Evolutionary conservation across 192 early-diverging fungal species (phyloP).

Genomic region (Phlyctochytrium arcticum): DNA sequence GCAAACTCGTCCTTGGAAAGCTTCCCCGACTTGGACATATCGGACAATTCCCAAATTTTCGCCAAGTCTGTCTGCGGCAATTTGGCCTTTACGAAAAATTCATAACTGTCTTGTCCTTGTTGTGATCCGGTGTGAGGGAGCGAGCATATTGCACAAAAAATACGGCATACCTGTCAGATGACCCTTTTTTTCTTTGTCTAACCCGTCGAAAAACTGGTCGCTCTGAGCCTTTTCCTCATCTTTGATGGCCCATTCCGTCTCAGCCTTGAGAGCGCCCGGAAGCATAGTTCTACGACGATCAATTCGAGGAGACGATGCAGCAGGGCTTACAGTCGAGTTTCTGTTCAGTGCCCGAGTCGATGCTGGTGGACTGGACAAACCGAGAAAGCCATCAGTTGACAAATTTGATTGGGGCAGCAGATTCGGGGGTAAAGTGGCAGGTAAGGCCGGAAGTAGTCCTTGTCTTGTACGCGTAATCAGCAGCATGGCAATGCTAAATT

Average conservation of each 20-base stretch:
- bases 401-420: conserved; percentile 44
- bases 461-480: conserved; percentile 79
- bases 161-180: conserved; percentile 57
- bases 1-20: conserved; percentile 47
- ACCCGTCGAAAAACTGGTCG: conserved; percentile 74
- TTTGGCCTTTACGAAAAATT: conserved; percentile 77
- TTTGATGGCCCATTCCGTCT: conserved; percentile 67
- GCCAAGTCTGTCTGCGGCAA: conserved; percentile 64
- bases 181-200: conserved; percentile 64
- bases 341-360: conserved; percentile 16
- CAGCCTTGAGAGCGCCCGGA: background rate
- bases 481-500: conserved; percentile 90
- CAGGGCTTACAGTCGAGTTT: conserved; percentile 1
- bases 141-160: conserved; percentile 9
- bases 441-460: conserved; percentile 64
- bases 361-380: background rate
- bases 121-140: background rate
- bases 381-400: background rate
- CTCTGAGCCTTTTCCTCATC: conserved; percentile 67
- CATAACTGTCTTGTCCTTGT: conserved; percentile 66
- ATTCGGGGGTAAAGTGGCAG: conserved; percentile 61
- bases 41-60: conserved; percentile 64
- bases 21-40: conserved; percentile 29
- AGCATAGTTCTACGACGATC: conserved; percentile 25
- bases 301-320: conserved; percentile 14